Percentiles rank a stretch among this genome's conserved stretches.
These are phyloP conservation scores for Pleurotus salmoneostramineus DNA, from an alignment of 768 basidiomycete species.

Conservation along the genomic window DNA sequence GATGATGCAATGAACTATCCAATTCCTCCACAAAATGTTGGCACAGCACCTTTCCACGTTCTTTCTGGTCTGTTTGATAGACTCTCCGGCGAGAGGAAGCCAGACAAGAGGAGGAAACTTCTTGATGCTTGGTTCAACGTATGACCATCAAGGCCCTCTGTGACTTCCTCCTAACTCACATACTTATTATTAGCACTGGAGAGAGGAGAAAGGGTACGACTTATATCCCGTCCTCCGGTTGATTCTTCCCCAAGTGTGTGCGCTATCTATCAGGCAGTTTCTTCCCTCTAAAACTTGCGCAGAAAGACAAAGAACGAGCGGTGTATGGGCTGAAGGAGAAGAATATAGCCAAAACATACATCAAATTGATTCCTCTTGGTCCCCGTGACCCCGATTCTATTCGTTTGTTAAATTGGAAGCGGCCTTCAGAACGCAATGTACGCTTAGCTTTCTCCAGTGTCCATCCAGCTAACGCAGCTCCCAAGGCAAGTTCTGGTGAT, in stretches of 20 bases:
- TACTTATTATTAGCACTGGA: slow-evolving; percentile 61
- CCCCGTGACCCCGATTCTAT: slow-evolving; percentile 77
- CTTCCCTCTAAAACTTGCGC: slow-evolving; percentile 1
- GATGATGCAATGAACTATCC: slow-evolving; percentile 37
- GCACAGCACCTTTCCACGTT: slow-evolving; percentile 66
- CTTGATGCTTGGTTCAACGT: slow-evolving; percentile 82
- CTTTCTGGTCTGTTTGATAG: slow-evolving; percentile 73
- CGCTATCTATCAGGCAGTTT: background rate
- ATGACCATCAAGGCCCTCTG: slow-evolving; percentile 23
- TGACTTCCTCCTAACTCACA: slow-evolving; percentile 7
- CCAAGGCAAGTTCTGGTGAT: slow-evolving; percentile 73
- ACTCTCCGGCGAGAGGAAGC: slow-evolving; percentile 67
- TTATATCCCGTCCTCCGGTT: slow-evolving; percentile 88
- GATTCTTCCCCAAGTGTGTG: slow-evolving; percentile 78
- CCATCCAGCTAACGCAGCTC: background rate
- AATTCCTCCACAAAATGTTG: slow-evolving; percentile 59
- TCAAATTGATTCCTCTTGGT: slow-evolving; percentile 83
- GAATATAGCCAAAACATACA: slow-evolving; percentile 89
- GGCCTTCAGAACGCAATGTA: slow-evolving; percentile 66
- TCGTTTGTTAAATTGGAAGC: slow-evolving; percentile 88
- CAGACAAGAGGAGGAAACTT: slow-evolving; percentile 66
- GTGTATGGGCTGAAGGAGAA: slow-evolving; percentile 96
- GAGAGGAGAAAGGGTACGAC: slow-evolving; percentile 80
- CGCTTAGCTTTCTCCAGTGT: slow-evolving; percentile 16
- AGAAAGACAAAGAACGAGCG: slow-evolving; percentile 93